Conservation (phyloP, 164 flowering plant genomes). For the Aristolochia fimbriata region DNA sequence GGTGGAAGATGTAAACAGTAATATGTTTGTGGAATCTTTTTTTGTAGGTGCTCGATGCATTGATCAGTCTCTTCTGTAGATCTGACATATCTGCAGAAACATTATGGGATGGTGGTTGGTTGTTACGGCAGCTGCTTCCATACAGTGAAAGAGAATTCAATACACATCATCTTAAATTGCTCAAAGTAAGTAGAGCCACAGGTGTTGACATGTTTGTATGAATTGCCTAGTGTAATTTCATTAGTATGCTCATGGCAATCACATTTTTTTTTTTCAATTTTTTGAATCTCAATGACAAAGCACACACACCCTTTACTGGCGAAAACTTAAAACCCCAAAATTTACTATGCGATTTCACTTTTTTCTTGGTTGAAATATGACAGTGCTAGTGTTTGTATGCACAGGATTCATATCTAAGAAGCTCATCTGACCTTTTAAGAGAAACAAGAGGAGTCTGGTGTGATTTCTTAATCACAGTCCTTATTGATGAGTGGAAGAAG, state of each 20-base stretch:
- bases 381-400: conserved; percentile 4
- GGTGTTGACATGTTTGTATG: not conserved
- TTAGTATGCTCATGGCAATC: not conserved
- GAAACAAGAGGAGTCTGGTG: conserved; percentile 76
- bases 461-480: conserved; percentile 52
- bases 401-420: conserved; percentile 55
- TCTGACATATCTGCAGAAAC: conserved; percentile 82
- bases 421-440: conserved; percentile 30
- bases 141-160: conserved; percentile 73
- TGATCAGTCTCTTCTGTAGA: conserved; percentile 81
- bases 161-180: conserved; percentile 47
- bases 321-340: no score
- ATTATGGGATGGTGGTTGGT: conserved; percentile 98
- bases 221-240: not conserved
- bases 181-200: conserved; percentile 39
- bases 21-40: conserved; percentile 1
- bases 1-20: no score
- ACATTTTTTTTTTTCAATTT: not conserved
- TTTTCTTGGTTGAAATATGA: conserved; percentile 4
- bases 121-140: conserved; percentile 91
- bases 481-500: conserved; percentile 84
- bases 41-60: conserved; percentile 73
- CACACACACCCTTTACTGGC: no score
- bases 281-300: no score
- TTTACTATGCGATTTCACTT: not conserved